These are phyloP conservation scores for Olyra latifolia DNA, from an alignment of 176 grass and related monocot genomes.

Conservation along the genomic window DNA sequence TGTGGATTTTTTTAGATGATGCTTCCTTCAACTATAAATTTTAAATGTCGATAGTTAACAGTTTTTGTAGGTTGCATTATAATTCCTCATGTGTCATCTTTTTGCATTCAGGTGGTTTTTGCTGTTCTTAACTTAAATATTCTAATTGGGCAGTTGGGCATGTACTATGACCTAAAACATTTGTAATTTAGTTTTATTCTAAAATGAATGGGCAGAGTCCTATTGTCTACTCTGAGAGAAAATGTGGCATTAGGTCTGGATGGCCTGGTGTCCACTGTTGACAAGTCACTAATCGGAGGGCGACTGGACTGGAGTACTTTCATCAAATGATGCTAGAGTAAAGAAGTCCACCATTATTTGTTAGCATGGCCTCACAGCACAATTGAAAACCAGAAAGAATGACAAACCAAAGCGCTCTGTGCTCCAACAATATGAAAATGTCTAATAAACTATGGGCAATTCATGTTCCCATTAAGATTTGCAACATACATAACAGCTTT, in stretches of 20 bases:
- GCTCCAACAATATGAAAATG: not conserved
- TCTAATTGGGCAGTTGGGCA: not conserved
- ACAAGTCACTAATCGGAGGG: no score
- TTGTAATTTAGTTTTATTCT: not conserved
- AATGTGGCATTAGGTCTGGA: not conserved
- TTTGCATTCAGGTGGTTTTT: not conserved
- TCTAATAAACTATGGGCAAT: not conserved
- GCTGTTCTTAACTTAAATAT: not conserved
- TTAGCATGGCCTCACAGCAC: not conserved
- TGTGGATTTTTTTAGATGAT: not conserved
- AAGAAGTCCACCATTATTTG: not conserved
- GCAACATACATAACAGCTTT: not conserved
- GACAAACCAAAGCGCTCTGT: not conserved
- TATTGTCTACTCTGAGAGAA: no score
- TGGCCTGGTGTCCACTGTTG: no score
- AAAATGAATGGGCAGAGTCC: not conserved
- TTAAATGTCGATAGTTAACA: no score
- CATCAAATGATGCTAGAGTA: not conserved
- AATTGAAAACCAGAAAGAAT: not conserved
- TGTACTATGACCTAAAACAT: not conserved
- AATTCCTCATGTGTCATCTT: not conserved
- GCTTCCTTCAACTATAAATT: not conserved
- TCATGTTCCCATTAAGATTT: not conserved
- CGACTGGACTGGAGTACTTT: no score
- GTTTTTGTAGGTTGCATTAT: no score